Base-by-base conservation (phyloP, 1,284 basidiomycete genomes). In the Fomitopsis pinicola region DNA sequence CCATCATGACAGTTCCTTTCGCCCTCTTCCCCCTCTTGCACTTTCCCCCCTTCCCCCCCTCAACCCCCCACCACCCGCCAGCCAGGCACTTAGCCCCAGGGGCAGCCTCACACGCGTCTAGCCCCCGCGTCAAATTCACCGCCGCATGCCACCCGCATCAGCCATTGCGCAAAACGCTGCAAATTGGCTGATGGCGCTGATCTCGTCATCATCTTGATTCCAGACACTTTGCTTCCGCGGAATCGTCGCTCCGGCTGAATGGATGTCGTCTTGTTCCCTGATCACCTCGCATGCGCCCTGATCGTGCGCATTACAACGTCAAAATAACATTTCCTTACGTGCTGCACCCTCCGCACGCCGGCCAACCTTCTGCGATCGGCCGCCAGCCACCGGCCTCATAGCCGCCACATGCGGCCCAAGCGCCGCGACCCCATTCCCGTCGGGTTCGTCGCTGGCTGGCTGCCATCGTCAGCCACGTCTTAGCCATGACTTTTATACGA, bases 111-210 rank as follows among this genome's bases (percentile, higher is more conserved):
- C 52, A 36, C 54, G 14, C 26, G 35, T 15, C 54, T 42, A 15
- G 40, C 22, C 35, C 57, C n/a, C n/a, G 57, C 57, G 33, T 40
- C 33, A 36, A 33, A 59, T 38, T 48, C 48, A 36, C 19, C 36
- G 35, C 48, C 48, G 3, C 38, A 26, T 40, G n/a, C 44, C n/a
- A 17, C 7, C 26, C 44, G 26, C 53, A 55, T 45, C 50, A 42
- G 48, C 17, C 50, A 55, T 9, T 28, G 57, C 14, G n/a, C 36
- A 35, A 59, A 40, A 22, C 26, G 22, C 44, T 8, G 44, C 44
- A 60, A 55, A 55, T 60, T 60, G 57, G 46, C 48, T 56, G 59
- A 60, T 55, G 59, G 44, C 35, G 54, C 15, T 55, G 53, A 56
- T 60, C 58, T 33, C 28, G 58, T 28, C 40, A 19, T 22, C 58